Evolutionary conservation across 352 stramenopile genomes (phyloP), one percentile per base, ranked within the genome.

Genomic region (Thalassiosira hispida): DNA sequence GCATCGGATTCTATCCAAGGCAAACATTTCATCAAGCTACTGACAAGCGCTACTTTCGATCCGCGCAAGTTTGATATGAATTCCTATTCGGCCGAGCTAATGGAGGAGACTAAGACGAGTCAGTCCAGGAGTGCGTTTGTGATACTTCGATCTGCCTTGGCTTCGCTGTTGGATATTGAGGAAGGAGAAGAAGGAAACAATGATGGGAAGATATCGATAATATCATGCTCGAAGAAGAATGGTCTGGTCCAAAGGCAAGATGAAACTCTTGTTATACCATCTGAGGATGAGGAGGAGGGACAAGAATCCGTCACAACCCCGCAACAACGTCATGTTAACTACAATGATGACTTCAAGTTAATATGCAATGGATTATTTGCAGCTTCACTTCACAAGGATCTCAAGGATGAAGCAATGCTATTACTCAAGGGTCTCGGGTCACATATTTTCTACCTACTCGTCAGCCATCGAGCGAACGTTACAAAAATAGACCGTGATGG

Each of bases 71-170:
- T 89, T 47, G 79, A 89, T 73, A 49, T 84, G 20, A 73, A 79
- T 56, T 62, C 27, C 7, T 79, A 76, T 65, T 71, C 79, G 12
- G 12, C 65, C 38, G 72, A 86, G 38, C 25, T 89, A 0, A 84
- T 89, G 29, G 29, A 87, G 29, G 64, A 83, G 23, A 86, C 77
- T 4, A 86, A 80, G 31, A 51, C 11, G 52, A 68, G 63, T 38
- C 84, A 91, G 76, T 77, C 75, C 1, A 80, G 77, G 25, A 83
- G 79, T 73, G 83, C 84, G 14, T 84, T 94, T 47, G 22, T 27
- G 40, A 72, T 94, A 4, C 55, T 93, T 90, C 67, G 73, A 33
- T 68, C 51, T 18, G 69, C 81, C 8, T 59, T 92, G 22, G 76
- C 77, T 55, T 61, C 75, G 33, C 51, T 92, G 14, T 23, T 93